A percentile compares a stretch with the other conserved stretches of the same genome.
These are phyloP conservation scores for Phytophthora vignae DNA, from an alignment of 352 stramenopile species.

Conservation along the genomic window DNA sequence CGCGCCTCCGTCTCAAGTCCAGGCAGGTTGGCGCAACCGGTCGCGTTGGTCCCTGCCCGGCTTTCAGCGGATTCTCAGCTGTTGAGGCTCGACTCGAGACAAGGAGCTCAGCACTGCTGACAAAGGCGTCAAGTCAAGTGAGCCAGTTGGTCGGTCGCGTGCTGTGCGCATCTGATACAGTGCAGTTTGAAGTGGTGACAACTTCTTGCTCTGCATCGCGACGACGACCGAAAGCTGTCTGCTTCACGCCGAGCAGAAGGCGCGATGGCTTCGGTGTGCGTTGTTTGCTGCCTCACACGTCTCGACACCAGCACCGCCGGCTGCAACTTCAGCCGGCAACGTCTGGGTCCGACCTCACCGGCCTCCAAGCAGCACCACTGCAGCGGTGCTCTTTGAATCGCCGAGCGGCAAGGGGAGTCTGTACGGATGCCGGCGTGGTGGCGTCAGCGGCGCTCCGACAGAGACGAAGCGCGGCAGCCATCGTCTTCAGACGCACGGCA, in stretches of 20 bases:
- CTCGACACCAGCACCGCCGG: neutral
- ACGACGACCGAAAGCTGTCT: slow-evolving; percentile 16
- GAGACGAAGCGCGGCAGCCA: slow-evolving; percentile 16
- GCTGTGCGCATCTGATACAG: slow-evolving; percentile 31
- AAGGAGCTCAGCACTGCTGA: neutral
- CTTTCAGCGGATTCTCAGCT: slow-evolving; percentile 20
- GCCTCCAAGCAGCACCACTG: too few relatives aligned
- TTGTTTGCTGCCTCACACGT: neutral
- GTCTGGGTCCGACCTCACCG: slow-evolving; percentile 14
- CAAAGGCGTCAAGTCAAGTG: neutral
- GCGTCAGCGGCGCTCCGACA: slow-evolving; percentile 17
- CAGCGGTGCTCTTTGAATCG: neutral
- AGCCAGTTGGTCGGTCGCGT: neutral
- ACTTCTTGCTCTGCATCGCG: slow-evolving; percentile 6
- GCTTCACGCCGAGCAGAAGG: slow-evolving; percentile 20
- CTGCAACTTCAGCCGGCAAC: slow-evolving; percentile 6
- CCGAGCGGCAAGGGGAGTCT: slow-evolving; percentile 8
- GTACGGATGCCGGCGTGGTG: slow-evolving; percentile 17
- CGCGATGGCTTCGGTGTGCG: slow-evolving; percentile 25
- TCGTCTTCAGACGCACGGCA: slow-evolving; percentile 33
- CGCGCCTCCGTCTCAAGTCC: slow-evolving; percentile 7
- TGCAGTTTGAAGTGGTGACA: slow-evolving; percentile 31
- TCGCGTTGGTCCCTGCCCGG: neutral
- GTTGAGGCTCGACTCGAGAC: neutral
- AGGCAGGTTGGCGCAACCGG: neutral